A percentile compares a stretch with the other conserved stretches of the same genome.
Conservation (phyloP, 257 asterid genomes). For the Solanum dulcamara region DNA sequence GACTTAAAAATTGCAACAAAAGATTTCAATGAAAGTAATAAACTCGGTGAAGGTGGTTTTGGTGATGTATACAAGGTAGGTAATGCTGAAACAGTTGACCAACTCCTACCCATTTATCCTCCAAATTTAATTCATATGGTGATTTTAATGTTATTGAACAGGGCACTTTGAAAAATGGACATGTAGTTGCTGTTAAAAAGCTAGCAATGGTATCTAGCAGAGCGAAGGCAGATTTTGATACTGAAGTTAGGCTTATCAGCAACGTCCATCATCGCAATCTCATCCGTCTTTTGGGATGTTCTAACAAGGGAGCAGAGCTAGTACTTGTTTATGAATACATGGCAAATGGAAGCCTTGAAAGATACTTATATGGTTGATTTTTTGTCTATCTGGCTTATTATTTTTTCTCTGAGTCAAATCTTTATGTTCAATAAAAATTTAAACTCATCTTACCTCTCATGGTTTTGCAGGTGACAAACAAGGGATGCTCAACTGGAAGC, state of each 20-base stretch:
- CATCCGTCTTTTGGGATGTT: conserved; percentile 67
- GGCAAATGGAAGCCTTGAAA: conserved; percentile 69
- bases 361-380: conserved; percentile 43
- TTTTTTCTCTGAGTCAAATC: not conserved
- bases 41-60: conserved; percentile 77
- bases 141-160: conserved; percentile 2
- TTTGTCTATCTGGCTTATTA: not conserved
- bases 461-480: conserved; percentile 40
- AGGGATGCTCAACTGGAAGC: conserved; percentile 67
- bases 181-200: conserved; percentile 64
- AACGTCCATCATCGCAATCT: conserved; percentile 88
- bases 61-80: conserved; percentile 68
- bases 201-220: conserved; percentile 33
- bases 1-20: conserved; percentile 52
- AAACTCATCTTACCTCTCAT: not conserved
- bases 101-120: not conserved
- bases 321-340: conserved; percentile 65
- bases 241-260: conserved; percentile 68
- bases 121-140: not conserved
- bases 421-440: not conserved
- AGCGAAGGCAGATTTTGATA: conserved; percentile 63
- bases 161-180: conserved; percentile 68
- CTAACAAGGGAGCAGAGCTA: conserved; percentile 51
- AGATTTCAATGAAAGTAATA: conserved; percentile 51
- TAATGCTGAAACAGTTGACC: not conserved